Evolutionary conservation across 345 rosid genomes (phyloP), one percentile per base, ranked within the genome.

Genomic region (Gossypium turneri): DNA sequence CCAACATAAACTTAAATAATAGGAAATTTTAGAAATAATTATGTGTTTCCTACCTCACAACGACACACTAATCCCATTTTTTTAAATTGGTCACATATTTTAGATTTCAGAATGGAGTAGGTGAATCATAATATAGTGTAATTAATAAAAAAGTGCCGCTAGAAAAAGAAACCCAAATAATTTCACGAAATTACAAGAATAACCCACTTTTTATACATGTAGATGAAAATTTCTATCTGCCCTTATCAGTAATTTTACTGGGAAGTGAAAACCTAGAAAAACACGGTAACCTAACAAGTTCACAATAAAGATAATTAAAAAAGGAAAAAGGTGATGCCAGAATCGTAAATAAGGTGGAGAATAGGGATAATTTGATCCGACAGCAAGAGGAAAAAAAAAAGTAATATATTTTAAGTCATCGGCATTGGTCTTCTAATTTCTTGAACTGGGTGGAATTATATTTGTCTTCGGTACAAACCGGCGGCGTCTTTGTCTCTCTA

Each of bases 381-480:
- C 48, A 27, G 17, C 41, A 47, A 70, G 27, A 5, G 50, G 13
- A 41, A 27, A 20, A 20, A 11, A 3, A 50, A 16, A 50, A 29
- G 41, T 12, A 45, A 16, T 43, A 5, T 45, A 2, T 43, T 65
- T 2, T 11, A 43, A 20, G 3, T 7, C 25, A 9, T 68, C 22
- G 22, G 12, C 73, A 13, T 50, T 16, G 58, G 73, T 24, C 44
- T 51, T 25, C 73, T 50, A 48, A 38, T 1, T 70, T 38, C 73
- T 70, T 34, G 62, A 53, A n/a, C n/a, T 53, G 11, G 48, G 62
- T 27, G 73, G 51, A 9, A 16, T 24, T 48, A 13, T 38, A 17
- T 53, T 27, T 70, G 48, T 70, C 73, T 17, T 70, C 44, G 61
- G 0, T n/a, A 56, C 27, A 71, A 61, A 48, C 29, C 69, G 70